Evolutionary conservation across 2,329 filamentous ascomycete species (phyloP).

Genomic region (Coleophoma crateriformis): DNA sequence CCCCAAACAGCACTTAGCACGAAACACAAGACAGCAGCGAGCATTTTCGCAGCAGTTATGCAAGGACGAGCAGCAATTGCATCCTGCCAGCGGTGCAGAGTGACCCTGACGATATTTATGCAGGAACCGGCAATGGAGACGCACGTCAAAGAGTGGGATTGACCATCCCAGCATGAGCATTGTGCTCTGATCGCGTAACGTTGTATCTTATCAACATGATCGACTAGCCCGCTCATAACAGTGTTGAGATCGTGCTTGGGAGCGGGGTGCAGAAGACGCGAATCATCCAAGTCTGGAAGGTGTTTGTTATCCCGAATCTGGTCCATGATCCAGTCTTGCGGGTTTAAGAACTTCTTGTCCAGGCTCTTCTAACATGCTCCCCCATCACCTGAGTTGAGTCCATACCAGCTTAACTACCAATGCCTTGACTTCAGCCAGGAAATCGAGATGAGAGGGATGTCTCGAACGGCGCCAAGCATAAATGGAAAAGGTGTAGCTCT

Average conservation of each 20-base stretch:
- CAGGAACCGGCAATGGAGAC: not conserved
- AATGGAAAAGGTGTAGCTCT: no score
- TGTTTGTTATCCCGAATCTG: not conserved
- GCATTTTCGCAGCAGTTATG: not conserved
- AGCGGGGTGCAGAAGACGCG: not conserved
- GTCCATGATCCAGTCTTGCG: no score
- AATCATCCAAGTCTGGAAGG: not conserved
- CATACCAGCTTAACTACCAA: no score
- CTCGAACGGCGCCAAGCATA: no score
- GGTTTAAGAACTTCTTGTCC: no score
- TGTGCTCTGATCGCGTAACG: not conserved
- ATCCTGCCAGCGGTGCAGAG: not conserved
- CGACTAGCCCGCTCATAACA: not conserved
- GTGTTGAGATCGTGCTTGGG: not conserved
- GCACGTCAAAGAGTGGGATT: not conserved
- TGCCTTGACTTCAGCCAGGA: no score
- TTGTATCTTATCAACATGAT: not conserved
- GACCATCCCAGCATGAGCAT: not conserved
- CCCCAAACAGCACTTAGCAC: not conserved
- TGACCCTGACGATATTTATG: not conserved
- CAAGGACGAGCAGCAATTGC: not conserved
- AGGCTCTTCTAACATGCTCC: no score
- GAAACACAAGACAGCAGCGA: not conserved
- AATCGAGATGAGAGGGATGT: no score
- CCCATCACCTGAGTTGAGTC: no score